These are phyloP conservation scores for Pseudognaphalium luteoalbum DNA, from an alignment of 129 eudicot genomes.

Conservation along the genomic window DNA sequence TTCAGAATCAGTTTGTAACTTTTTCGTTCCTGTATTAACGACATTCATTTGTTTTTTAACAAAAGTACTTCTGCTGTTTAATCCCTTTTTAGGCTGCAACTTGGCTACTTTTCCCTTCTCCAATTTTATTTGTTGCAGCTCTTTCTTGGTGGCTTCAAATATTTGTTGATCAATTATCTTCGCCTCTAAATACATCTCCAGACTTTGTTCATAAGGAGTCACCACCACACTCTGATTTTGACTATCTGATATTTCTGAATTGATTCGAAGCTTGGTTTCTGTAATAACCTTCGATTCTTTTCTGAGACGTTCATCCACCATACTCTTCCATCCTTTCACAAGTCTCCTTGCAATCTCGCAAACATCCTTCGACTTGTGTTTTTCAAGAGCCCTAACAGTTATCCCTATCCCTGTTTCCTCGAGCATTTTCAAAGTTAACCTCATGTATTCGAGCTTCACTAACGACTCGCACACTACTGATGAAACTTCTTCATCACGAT, in stretches of 20 bases:
- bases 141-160: background rate
- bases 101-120: background rate
- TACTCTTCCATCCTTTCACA: background rate
- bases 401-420: background rate
- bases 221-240: background rate
- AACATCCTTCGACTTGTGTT: constrained; percentile 3
- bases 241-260: background rate
- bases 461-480: background rate
- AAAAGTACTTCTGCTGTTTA: no score
- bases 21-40: background rate
- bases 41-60: background rate
- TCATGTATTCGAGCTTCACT: background rate
- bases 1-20: background rate
- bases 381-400: background rate
- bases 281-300: background rate
- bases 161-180: background rate
- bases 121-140: background rate
- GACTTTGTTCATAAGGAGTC: background rate
- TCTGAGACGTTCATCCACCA: background rate
- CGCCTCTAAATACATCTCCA: background rate
- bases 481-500: background rate
- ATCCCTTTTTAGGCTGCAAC: no score
- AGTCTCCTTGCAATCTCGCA: background rate
- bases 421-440: background rate
- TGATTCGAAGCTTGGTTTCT: background rate